Percentiles rank a stretch among this genome's conserved stretches.
phyloP scores from a whole-genome alignment of 306 rosid species.

The Psophocarpus tetragonolobus region DNA sequence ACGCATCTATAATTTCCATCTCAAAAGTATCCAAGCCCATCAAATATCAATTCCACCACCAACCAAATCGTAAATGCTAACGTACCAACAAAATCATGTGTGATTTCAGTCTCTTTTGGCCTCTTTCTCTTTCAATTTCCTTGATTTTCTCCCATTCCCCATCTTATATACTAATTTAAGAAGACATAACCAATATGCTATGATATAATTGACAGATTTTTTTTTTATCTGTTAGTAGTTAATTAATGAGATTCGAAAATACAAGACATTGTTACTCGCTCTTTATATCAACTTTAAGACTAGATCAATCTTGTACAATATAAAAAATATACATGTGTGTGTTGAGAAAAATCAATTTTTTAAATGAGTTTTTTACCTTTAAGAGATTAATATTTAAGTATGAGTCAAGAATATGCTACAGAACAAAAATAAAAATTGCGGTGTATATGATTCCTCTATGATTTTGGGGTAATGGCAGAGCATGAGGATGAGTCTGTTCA shows the following conservation, averaged over 20 bases:
- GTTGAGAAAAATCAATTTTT: too few relatives aligned
- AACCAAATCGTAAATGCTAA: constrained; percentile 17
- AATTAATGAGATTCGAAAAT: too few relatives aligned
- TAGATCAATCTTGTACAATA: too few relatives aligned
- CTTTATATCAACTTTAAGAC: too few relatives aligned
- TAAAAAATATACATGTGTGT: too few relatives aligned
- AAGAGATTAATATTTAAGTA: too few relatives aligned
- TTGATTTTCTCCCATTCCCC: neutral
- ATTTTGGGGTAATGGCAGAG: constrained; percentile 14
- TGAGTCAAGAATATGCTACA: too few relatives aligned
- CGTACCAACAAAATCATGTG: constrained; percentile 31
- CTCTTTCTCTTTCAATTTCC: neutral
- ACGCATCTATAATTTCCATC: constrained; percentile 23
- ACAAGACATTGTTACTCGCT: too few relatives aligned
- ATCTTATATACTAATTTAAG: neutral
- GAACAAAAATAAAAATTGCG: too few relatives aligned
- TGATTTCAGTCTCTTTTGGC: neutral
- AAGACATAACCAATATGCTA: neutral
- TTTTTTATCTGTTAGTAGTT: too few relatives aligned
- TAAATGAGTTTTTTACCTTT: too few relatives aligned
- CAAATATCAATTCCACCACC: constrained; percentile 20
- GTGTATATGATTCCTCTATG: neutral
- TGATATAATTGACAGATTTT: neutral
- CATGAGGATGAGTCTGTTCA: constrained; percentile 16
- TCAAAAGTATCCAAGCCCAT: neutral